These are phyloP conservation scores for Psilocybe cubensis DNA, from an alignment of 768 basidiomycete genomes.

Conservation along the genomic window DNA sequence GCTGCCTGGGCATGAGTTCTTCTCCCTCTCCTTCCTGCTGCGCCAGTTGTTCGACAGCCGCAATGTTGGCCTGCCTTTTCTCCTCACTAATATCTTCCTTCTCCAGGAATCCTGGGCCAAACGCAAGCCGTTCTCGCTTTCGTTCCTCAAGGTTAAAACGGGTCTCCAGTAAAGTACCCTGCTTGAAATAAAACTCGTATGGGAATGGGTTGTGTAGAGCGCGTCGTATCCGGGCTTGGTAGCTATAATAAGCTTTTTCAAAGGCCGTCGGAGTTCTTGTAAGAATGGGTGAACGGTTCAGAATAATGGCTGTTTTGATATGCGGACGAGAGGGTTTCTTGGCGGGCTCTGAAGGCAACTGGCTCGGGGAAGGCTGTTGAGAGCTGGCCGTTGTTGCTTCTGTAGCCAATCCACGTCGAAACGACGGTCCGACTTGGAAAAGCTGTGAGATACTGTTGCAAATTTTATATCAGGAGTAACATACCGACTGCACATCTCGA, in stretches of 20 bases:
- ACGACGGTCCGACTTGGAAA: slow-evolving; percentile 15
- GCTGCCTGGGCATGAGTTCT: slow-evolving; percentile 61
- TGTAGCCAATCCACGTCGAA: slow-evolving; percentile 48
- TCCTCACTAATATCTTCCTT: slow-evolving; percentile 49
- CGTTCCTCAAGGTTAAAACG: slow-evolving; percentile 80
- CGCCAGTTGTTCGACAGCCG: slow-evolving; percentile 59
- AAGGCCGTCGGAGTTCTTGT: slow-evolving; percentile 74
- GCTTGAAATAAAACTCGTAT: slow-evolving; percentile 91
- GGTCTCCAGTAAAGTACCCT: slow-evolving; percentile 82
- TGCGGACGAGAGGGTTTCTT: slow-evolving; percentile 37
- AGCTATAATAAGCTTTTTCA: slow-evolving; percentile 81
- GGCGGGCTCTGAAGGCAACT: slow-evolving; percentile 18
- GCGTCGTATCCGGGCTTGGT: slow-evolving; percentile 82
- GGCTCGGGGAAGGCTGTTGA: slow-evolving; percentile 10
- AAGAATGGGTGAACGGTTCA: slow-evolving; percentile 79
- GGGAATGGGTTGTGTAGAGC: slow-evolving; percentile 90
- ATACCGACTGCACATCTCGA: slow-evolving; percentile 24
- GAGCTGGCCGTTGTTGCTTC: slow-evolving; percentile 31
- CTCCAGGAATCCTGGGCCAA: slow-evolving; percentile 63
- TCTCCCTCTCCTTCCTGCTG: slow-evolving; percentile 65
- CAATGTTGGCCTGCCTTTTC: slow-evolving; percentile 55
- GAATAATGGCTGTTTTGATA: slow-evolving; percentile 66
- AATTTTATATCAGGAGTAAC: background rate
- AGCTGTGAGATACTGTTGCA: background rate
- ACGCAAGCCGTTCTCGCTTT: slow-evolving; percentile 70